Conservation (phyloP, 2,329 filamentous ascomycete genomes). For the Dothiorella sarmentorum region DNA sequence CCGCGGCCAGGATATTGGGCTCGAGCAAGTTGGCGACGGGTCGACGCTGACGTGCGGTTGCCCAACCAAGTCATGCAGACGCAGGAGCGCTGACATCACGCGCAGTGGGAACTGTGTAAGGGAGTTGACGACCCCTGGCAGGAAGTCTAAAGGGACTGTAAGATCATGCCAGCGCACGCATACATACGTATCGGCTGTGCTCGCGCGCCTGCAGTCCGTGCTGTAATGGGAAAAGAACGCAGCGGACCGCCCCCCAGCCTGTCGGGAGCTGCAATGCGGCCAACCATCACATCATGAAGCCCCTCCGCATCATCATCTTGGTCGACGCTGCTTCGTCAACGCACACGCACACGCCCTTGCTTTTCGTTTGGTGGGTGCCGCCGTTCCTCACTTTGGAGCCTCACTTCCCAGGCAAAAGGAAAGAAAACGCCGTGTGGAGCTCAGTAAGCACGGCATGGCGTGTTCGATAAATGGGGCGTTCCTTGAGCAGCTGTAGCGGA, state of each 20-base stretch:
- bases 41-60: conserved; percentile 5
- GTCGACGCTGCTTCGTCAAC: not conserved
- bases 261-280: conserved; percentile 13
- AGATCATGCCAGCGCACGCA: conserved; percentile 15
- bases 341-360: not conserved
- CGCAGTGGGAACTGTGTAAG: conserved; percentile 3
- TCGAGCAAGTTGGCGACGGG: not conserved
- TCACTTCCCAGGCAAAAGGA: not conserved
- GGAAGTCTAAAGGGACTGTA: not conserved
- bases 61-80: conserved; percentile 11
- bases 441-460: not conserved
- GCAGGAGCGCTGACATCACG: conserved; percentile 10
- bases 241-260: conserved; percentile 4
- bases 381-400: not conserved
- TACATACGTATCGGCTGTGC: conserved; percentile 15
- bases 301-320: not conserved
- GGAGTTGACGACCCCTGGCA: not conserved
- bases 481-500: not conserved
- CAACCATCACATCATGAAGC: conserved; percentile 13
- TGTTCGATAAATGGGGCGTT: not conserved
- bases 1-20: not conserved
- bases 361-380: not conserved
- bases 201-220: conserved; percentile 4
- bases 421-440: not conserved
- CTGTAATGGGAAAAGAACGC: conserved; percentile 9